Evolutionary conservation across 2,329 filamentous ascomycete genomes (phyloP).

Genomic region (Colletotrichum siamense): DNA sequence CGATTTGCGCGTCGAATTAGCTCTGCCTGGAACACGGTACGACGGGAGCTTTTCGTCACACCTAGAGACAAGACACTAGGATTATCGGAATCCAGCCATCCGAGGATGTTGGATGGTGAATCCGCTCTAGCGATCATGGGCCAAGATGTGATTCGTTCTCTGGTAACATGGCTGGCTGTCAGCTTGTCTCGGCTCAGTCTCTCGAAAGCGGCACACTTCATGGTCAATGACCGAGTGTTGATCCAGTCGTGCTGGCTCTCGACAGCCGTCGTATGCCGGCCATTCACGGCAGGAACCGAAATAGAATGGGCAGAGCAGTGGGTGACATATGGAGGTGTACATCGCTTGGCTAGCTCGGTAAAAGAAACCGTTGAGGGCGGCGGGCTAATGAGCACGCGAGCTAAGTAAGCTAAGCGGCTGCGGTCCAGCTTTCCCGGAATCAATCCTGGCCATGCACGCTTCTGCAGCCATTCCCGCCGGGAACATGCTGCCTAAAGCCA

Average conservation of each 20-base stretch:
- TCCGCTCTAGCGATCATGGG: not conserved
- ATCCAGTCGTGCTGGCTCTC: not conserved
- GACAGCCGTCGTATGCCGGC: not conserved
- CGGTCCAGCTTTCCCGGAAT: not conserved
- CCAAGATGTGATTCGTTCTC: not conserved
- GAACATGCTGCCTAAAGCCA: not conserved
- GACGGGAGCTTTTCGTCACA: not conserved
- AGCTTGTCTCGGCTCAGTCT: not conserved
- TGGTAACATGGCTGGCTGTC: not conserved
- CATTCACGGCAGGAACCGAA: not conserved
- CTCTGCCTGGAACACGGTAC: not conserved
- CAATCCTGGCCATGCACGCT: not conserved
- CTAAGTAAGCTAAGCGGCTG: not conserved
- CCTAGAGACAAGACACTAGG: not conserved
- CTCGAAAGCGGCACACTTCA: not conserved
- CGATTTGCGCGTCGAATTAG: not conserved
- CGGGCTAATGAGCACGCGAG: not conserved
- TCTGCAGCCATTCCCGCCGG: not conserved
- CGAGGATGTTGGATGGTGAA: not conserved
- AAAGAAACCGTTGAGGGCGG: not conserved
- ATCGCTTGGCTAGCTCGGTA: not conserved
- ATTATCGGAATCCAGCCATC: not conserved
- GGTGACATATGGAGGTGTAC: not conserved
- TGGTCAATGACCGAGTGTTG: not conserved
- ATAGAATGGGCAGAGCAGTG: not conserved